Evolutionary conservation across 768 basidiomycete species (phyloP), one percentile per base, ranked within the genome.

Genomic region (Epithele typhae): DNA sequence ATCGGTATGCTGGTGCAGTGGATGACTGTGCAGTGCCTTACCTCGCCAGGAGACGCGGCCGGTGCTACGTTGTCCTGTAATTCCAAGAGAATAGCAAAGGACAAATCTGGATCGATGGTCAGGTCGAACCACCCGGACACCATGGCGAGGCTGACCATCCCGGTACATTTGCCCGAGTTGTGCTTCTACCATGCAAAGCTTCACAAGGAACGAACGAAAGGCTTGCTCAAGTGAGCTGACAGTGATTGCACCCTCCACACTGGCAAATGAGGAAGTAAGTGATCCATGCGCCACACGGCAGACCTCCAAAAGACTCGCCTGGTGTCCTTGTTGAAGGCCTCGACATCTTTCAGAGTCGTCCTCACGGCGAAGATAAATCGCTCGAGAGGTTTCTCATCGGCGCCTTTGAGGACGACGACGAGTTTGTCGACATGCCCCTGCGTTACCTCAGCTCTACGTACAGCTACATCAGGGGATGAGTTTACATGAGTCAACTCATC

Each of bases 281-380:
- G 30, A 32, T 9, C 30, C 30, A 15, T 15, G 15, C 15, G 30
- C 30, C 30, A 32, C 15, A 32, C 15, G 30, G n/a, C n/a, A n/a
- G n/a, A n/a, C n/a, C n/a, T n/a, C n/a, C n/a, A n/a, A 18, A 15
- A 5, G 19, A 7, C 12, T 35, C 25, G 86, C 88, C 78, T 77
- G 17, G 77, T 76, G 52, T 87, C 82, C 59, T 81, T 87, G 61
- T 86, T 75, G 65, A 77, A 85, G 0, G 72, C 55, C 52, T 87
- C 85, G 23, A 88, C 75, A 44, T 81, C 62, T n/a, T n/a, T n/a
- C 23, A 91, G 77, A 79, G 94, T 84, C 62, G 77, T 86, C 50
- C 85, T 82, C n/a, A 95, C 63, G 19, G 90, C 82, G 63, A 96
- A 92, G 17, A 95, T 77, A 64, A 88, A 96, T 3, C 93, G 78